Evolutionary conservation across 1,284 basidiomycete genomes (phyloP).

Genomic region (Rhizoctonia solani): DNA sequence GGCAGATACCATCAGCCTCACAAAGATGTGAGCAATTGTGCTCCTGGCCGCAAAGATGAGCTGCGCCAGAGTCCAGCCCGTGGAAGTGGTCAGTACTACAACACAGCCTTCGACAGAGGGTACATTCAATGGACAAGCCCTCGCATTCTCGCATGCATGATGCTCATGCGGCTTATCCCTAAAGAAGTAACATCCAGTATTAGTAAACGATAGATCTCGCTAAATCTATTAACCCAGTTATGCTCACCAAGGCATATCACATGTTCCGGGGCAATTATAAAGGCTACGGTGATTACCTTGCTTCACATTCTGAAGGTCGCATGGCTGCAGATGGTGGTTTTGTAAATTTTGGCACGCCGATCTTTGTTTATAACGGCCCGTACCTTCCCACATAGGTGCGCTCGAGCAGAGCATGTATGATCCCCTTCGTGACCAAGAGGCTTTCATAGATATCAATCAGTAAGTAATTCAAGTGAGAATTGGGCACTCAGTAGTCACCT

Average conservation of each 20-base stretch:
- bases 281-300: constrained; percentile 43
- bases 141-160: constrained; percentile 54
- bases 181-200: background rate
- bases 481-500: constrained; percentile 46
- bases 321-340: constrained; percentile 49
- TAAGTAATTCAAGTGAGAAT: background rate
- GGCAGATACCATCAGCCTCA: constrained; percentile 45
- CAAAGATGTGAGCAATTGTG: constrained; percentile 48
- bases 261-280: constrained; percentile 53
- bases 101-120: constrained; percentile 60
- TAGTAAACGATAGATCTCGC: background rate
- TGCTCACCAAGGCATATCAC: constrained; percentile 52
- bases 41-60: constrained; percentile 65
- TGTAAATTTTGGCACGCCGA: no score
- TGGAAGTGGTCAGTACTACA: constrained; percentile 57
- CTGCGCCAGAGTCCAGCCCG: constrained; percentile 47
- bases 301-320: constrained; percentile 49
- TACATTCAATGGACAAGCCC: constrained; percentile 59
- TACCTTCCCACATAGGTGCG: constrained; percentile 62
- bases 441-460: constrained; percentile 43
- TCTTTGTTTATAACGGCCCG: background rate
- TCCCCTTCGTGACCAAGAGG: constrained; percentile 51
- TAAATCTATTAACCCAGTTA: background rate
- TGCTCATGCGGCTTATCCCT: constrained; percentile 54
- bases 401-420: constrained; percentile 57